Conservation (phyloP, 2,329 filamentous ascomycete species). For the Penicillium expansum region DNA sequence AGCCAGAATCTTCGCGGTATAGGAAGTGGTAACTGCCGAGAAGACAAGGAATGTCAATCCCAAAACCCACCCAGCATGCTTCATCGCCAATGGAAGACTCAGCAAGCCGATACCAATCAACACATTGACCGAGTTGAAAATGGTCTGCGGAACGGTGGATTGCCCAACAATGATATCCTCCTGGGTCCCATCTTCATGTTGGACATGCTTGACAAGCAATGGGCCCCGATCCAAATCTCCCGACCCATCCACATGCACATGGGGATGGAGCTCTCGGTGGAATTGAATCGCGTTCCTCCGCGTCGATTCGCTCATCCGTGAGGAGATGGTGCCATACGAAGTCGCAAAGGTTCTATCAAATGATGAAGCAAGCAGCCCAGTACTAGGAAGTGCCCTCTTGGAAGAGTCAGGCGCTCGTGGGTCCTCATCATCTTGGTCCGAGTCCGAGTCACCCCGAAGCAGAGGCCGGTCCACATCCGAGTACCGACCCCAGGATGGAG, state of each 20-base stretch:
- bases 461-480: conserved; percentile 29
- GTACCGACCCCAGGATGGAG: conserved; percentile 23
- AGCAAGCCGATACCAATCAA: conserved; percentile 87
- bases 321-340: conserved; percentile 59
- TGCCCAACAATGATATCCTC: conserved; percentile 84
- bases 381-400: conserved; percentile 19
- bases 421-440: conserved; percentile 19
- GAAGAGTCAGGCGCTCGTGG: conserved; percentile 12
- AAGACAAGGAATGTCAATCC: conserved; percentile 72
- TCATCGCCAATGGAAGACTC: conserved; percentile 82
- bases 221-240: conserved; percentile 65
- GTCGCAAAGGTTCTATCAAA: conserved; percentile 70
- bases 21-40: conserved; percentile 72
- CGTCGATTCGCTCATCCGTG: conserved; percentile 56
- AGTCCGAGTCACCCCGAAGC: conserved; percentile 32
- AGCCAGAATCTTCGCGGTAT: conserved; percentile 80
- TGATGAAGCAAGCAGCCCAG: conserved; percentile 48
- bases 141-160: conserved; percentile 90
- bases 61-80: conserved; percentile 83
- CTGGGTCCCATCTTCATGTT: conserved; percentile 78
- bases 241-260: conserved; percentile 43
- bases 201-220: conserved; percentile 82
- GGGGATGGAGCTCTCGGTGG: conserved; percentile 55
- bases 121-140: conserved; percentile 95
- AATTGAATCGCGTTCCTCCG: conserved; percentile 55